Conservation (phyloP, 2,329 filamentous ascomycete genomes). For the Setomelanomma holmii region DNA sequence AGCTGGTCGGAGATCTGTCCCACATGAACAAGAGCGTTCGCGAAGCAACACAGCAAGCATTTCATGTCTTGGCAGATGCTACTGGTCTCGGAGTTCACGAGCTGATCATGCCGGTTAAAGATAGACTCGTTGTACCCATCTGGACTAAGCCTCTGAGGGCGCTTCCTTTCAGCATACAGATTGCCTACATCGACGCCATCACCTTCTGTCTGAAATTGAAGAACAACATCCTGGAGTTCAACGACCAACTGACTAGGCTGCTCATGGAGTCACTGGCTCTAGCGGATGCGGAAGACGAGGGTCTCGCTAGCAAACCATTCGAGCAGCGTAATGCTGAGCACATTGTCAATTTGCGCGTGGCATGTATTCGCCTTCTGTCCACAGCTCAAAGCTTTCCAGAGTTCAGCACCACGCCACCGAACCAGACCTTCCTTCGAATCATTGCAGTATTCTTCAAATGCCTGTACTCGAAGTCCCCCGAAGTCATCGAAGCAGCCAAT, state of each 20-base stretch:
- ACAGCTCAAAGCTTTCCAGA: constrained; percentile 94
- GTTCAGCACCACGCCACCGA: constrained; percentile 78
- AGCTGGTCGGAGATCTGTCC: constrained; percentile 85
- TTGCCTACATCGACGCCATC: constrained; percentile 97
- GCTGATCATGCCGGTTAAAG: constrained; percentile 86
- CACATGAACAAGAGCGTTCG: constrained; percentile 97
- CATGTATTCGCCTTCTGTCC: constrained; percentile 90
- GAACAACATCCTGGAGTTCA: constrained; percentile 87
- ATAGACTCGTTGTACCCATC: constrained; percentile 86
- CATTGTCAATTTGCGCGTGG: constrained; percentile 89
- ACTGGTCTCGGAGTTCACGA: constrained; percentile 83
- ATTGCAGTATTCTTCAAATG: constrained; percentile 98
- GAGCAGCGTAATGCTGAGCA: constrained; percentile 96
- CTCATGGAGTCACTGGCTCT: constrained; percentile 93
- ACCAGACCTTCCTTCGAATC: constrained; percentile 68
- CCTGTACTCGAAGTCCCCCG: constrained; percentile 88
- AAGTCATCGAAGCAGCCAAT: constrained; percentile 93
- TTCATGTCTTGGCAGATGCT: constrained; percentile 81
- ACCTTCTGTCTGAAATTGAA: constrained; percentile 93
- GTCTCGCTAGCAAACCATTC: constrained; percentile 80
- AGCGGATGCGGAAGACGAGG: constrained; percentile 93
- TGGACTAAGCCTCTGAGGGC: constrained; percentile 94
- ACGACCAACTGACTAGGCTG: constrained; percentile 87
- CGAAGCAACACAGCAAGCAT: constrained; percentile 80
- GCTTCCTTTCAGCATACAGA: constrained; percentile 91